phyloP scores from a whole-genome alignment of 2,329 filamentous ascomycete species.

The Macrophomina pseudophaseolina region DNA sequence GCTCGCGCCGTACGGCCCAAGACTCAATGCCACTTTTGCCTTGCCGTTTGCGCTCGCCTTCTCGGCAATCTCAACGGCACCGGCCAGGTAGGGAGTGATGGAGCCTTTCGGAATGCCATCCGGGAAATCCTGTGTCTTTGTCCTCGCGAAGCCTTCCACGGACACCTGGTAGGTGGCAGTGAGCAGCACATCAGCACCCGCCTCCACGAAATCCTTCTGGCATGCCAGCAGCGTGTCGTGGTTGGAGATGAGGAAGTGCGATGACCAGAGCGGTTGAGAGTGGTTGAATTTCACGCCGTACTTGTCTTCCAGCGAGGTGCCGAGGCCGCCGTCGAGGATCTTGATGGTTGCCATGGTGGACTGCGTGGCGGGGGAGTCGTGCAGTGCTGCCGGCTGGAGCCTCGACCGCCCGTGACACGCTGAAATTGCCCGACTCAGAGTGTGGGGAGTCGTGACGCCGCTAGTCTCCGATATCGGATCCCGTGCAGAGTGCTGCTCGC shows the following conservation, averaged over 20 bases:
- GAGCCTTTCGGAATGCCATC: not conserved
- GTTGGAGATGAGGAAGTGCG: not conserved
- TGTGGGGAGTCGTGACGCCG: too few relatives aligned
- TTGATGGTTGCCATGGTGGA: not conserved
- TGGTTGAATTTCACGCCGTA: not conserved
- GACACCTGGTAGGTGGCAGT: conserved; percentile 12
- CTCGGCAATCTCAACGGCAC: not conserved
- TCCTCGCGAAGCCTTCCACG: not conserved
- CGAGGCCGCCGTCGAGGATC: conserved; percentile 7
- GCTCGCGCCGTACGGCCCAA: not conserved
- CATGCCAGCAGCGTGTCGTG: conserved; percentile 6
- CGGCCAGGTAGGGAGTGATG: not conserved
- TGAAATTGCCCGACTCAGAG: too few relatives aligned
- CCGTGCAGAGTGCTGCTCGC: too few relatives aligned
- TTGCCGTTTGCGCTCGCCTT: not conserved
- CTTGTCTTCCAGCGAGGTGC: not conserved
- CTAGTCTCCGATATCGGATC: too few relatives aligned
- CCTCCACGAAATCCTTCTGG: not conserved
- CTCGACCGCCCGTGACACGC: too few relatives aligned
- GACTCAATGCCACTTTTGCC: not conserved
- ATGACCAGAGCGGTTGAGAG: conserved; percentile 8
- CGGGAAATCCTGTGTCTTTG: not conserved
- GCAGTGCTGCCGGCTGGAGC: too few relatives aligned
- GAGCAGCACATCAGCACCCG: conserved; percentile 6
- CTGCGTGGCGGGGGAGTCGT: too few relatives aligned